phyloP scores from a whole-genome alignment of 805 yeast species.

The Kuraishia piskuri region DNA sequence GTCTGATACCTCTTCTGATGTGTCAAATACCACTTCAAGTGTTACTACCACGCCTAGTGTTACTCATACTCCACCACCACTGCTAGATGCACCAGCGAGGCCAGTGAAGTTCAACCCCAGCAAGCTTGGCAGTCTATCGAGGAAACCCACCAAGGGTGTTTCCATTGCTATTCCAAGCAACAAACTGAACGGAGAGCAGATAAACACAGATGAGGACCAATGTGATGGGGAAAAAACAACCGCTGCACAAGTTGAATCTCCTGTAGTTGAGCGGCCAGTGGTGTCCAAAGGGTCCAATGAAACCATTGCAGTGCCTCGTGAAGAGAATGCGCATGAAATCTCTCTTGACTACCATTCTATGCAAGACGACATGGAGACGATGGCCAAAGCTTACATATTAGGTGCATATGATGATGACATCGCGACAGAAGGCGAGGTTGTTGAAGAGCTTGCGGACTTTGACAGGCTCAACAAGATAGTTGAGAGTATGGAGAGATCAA shows the following conservation, averaged over 20 bases:
- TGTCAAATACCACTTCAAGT: no score
- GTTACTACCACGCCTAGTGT: no score
- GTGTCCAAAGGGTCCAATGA: background rate
- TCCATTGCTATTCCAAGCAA: background rate
- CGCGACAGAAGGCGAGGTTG: conserved; percentile 45
- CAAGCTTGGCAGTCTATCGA: background rate
- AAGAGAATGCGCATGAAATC: conserved; percentile 12
- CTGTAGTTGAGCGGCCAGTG: no score
- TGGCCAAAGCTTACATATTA: conserved; percentile 52
- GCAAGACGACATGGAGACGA: conserved; percentile 39
- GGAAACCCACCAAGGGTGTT: background rate
- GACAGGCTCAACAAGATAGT: conserved; percentile 39
- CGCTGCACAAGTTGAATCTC: no score
- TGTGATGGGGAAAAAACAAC: no score
- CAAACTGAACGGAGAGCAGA: background rate
- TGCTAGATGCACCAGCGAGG: background rate
- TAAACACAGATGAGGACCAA: no score
- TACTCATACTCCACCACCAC: no score
- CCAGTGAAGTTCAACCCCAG: background rate
- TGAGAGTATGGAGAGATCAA: conserved; percentile 18
- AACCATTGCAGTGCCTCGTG: background rate
- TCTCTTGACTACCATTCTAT: conserved; percentile 31
- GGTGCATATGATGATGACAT: conserved; percentile 58
- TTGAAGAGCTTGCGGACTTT: conserved; percentile 47
- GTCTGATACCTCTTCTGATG: background rate